phyloP scores from a whole-genome alignment of 306 rosid genomes.

The Glycyrrhiza uralensis region DNA sequence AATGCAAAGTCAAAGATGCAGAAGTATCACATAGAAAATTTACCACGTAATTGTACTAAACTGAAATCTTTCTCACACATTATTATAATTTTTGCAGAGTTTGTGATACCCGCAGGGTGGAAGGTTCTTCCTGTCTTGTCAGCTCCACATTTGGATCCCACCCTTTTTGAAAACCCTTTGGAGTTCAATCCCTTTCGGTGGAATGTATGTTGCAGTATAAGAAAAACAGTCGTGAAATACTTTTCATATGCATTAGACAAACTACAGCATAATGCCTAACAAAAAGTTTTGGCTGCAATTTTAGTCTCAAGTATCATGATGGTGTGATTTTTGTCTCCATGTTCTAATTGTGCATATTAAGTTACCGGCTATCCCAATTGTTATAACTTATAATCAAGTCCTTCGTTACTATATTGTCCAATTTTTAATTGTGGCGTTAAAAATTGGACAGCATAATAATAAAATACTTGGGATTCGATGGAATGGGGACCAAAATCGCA shows the following conservation, averaged over 20 bases:
- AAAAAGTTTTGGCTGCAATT: too few species aligned
- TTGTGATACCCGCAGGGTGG: constrained; percentile 75
- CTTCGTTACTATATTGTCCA: too few species aligned
- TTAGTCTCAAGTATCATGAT: too few species aligned
- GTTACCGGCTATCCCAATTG: too few species aligned
- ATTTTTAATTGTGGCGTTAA: too few species aligned
- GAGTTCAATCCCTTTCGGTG: constrained; percentile 75
- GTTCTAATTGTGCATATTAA: too few species aligned
- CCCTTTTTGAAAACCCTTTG: constrained; percentile 48
- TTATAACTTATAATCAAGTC: too few species aligned
- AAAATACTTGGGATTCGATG: too few species aligned
- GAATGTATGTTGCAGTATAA: constrained; percentile 49
- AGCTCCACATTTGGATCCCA: constrained; percentile 59
- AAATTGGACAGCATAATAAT: too few species aligned
- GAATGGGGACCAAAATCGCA: too few species aligned
- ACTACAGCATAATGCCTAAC: neutral
- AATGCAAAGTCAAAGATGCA: neutral
- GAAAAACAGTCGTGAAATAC: too few species aligned
- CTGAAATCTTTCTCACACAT: neutral
- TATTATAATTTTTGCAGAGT: constrained; percentile 30
- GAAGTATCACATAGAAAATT: neutral
- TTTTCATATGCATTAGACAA: neutral
- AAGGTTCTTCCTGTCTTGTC: constrained; percentile 75
- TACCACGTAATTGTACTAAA: neutral
- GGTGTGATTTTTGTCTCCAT: neutral